Evolutionary conservation across 2,329 filamentous ascomycete genomes (phyloP).

Genomic region (Fusarium mexicanum): DNA sequence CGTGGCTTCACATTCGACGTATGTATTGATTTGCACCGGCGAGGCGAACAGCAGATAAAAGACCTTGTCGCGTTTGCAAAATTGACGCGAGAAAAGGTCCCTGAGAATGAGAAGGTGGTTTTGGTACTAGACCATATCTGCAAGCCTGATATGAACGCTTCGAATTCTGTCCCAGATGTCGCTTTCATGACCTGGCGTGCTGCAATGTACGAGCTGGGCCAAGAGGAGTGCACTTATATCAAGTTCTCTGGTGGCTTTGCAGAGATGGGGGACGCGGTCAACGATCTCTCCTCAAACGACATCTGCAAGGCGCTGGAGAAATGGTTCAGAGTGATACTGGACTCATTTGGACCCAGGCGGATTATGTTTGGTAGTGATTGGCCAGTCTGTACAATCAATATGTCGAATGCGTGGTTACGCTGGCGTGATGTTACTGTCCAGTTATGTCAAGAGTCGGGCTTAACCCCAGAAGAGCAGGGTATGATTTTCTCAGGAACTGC

Average conservation of each 20-base stretch:
- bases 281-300: background rate
- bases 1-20: background rate
- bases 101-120: background rate
- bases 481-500: background rate
- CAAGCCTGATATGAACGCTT: background rate
- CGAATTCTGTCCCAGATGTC: background rate
- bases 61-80: background rate
- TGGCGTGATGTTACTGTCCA: background rate
- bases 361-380: background rate
- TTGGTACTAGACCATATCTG: background rate
- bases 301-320: background rate
- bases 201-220: background rate
- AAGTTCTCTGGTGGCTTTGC: background rate
- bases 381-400: background rate
- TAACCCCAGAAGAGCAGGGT: background rate
- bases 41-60: background rate
- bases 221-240: background rate
- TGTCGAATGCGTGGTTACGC: background rate
- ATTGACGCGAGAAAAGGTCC: background rate
- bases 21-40: background rate
- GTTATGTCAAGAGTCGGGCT: background rate
- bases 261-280: background rate
- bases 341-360: background rate
- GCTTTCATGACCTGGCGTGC: background rate
- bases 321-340: background rate